Evolutionary conservation across 108 stramenopile species (phyloP).

Genomic region (Cylindrotheca fusiformis): DNA sequence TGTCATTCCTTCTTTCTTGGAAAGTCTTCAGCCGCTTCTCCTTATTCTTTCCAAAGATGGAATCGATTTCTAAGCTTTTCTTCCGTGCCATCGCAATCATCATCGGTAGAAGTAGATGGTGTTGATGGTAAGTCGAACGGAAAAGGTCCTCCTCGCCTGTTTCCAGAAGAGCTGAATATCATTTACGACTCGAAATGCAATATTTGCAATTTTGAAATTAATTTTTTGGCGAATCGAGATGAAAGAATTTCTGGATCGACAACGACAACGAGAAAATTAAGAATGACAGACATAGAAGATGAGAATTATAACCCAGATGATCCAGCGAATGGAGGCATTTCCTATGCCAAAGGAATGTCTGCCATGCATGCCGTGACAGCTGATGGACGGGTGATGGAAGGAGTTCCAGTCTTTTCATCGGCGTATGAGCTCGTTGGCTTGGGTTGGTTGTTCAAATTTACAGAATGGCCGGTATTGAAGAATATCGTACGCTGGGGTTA

Average conservation of each 20-base stretch:
- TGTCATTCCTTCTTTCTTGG: no score
- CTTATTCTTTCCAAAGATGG: no score
- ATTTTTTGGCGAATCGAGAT: conserved; percentile 43
- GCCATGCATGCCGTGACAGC: conserved; percentile 47
- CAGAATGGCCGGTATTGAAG: conserved; percentile 30
- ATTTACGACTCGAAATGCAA: conserved; percentile 67
- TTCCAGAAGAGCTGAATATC: conserved; percentile 57
- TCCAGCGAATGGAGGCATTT: conserved; percentile 46
- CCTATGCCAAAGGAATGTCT: conserved; percentile 50
- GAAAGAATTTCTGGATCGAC: conserved; percentile 3
- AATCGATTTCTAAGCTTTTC: no score
- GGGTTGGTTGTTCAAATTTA: conserved; percentile 48
- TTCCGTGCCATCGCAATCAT: no score
- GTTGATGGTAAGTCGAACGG: no score
- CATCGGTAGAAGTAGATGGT: no score
- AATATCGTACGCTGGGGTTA: conserved; percentile 34
- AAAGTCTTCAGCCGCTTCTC: no score
- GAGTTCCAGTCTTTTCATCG: conserved; percentile 46
- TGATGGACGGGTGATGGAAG: conserved; percentile 42
- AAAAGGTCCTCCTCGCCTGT: no score
- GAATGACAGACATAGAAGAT: conserved; percentile 57
- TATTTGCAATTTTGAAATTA: conserved; percentile 63
- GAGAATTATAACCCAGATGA: conserved; percentile 37
- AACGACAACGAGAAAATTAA: conserved; percentile 15
- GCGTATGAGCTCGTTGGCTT: conserved; percentile 49